Base-by-base conservation (phyloP, 2,329 filamentous ascomycete genomes). In the Fusarium denticulatum region DNA sequence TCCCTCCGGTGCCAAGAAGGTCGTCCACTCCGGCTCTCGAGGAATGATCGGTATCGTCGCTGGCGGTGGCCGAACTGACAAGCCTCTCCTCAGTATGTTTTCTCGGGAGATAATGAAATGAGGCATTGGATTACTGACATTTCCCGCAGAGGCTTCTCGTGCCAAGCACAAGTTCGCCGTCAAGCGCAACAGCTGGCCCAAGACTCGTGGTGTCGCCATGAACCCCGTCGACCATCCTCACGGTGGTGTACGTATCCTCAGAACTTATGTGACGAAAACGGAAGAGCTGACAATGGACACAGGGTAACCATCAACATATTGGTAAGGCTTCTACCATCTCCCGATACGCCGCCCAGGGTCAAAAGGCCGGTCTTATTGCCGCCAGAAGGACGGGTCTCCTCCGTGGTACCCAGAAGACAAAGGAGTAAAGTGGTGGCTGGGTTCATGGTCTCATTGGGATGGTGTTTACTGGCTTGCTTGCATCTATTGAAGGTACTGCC, bases 191-290 rank as follows among this genome's bases (percentile, higher is more conserved):
- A 96, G 92, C 85, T 99, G 96, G 96, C 96, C 96, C 88, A 98
- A 97, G 94, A 99, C 96, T 91, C 96, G 96, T 96, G 96, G 96
- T 98, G 96, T 99, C 93, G 96, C 96, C 88, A 99, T 99, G 96
- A 99, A 99, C 90, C 96, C 96, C 83, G 96, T 99, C 83, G 96
- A 99, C 89, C 96, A 99, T 92, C 94, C 94, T 87, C 94, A 96
- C 92, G 94, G 94, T 94, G 93, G 93, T 94, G 89, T 89, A 89
- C 81, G 88, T 90, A 80, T 65, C 56, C 55, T 53, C 63, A 10
- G 47, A 6, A 34, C 12, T 22, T 11, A 36, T 18, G 45, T 69
- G 65, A 43, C 6, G 7, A 42, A 45, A 66, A 39, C 55, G 69
- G 72, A 76, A 75, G 75, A 86, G 83, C 90, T 85, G 81, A 74